Evolutionary conservation across 345 rosid species (phyloP).

Genomic region (Erodium maritimum): DNA sequence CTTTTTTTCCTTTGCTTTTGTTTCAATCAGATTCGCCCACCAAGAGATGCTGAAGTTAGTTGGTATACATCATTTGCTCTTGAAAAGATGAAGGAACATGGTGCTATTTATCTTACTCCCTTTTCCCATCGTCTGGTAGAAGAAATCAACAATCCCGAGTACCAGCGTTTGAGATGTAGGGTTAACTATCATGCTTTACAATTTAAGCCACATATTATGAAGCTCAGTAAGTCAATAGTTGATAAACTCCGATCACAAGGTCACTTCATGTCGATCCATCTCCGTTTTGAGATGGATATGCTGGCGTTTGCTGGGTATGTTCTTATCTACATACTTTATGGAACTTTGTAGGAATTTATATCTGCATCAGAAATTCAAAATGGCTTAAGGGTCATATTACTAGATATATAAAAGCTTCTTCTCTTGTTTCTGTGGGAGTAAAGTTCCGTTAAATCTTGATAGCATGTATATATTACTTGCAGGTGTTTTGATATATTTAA

Average conservation of each 20-base stretch:
- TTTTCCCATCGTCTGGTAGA: constrained; percentile 97
- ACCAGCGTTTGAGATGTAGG: constrained; percentile 93
- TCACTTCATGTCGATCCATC: constrained; percentile 98
- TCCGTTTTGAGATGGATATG: constrained; percentile 99
- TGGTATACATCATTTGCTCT: constrained; percentile 85
- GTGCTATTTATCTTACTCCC: constrained; percentile 92
- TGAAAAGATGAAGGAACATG: constrained; percentile 81
- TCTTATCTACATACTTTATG: constrained; percentile 11
- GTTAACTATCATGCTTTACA: constrained; percentile 94
- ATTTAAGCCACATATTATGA: constrained; percentile 91
- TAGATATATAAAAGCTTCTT: background rate
- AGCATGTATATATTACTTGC: constrained; percentile 2
- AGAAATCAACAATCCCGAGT: constrained; percentile 84
- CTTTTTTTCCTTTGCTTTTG: background rate
- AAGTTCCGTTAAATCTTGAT: background rate
- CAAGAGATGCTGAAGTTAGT: constrained; percentile 84
- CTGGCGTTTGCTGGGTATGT: constrained; percentile 96
- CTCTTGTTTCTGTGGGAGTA: background rate
- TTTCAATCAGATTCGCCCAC: constrained; percentile 59
- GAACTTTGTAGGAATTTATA: background rate
- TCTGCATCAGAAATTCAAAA: too few species aligned
- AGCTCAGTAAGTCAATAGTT: constrained; percentile 81
- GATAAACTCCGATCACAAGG: constrained; percentile 91
- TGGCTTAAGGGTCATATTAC: background rate
- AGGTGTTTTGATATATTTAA: constrained; percentile 93